phyloP scores from a whole-genome alignment of 2,329 filamentous ascomycete genomes.

The Pezicula rhizophila region DNA sequence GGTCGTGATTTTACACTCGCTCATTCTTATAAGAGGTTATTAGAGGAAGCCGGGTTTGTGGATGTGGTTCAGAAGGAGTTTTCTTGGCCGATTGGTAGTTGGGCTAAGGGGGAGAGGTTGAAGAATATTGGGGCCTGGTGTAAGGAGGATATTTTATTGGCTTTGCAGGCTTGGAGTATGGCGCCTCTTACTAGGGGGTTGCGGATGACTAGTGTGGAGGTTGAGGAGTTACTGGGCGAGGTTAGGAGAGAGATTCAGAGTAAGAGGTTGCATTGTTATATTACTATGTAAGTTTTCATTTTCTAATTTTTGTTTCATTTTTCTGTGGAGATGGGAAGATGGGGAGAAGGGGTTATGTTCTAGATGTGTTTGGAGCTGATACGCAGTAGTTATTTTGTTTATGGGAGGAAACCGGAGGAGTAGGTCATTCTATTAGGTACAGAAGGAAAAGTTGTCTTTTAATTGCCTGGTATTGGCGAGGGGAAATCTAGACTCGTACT shows the following conservation, averaged over 20 bases:
- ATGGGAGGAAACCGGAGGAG: background rate
- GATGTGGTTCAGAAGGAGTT: slow-evolving; percentile 30
- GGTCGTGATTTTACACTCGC: background rate
- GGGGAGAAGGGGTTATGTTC: background rate
- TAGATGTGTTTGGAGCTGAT: no score
- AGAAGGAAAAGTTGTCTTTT: no score
- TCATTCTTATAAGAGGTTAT: background rate
- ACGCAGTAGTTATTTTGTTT: background rate
- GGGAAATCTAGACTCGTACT: no score
- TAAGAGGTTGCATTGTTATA: slow-evolving; percentile 21
- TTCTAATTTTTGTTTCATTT: background rate
- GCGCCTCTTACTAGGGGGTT: slow-evolving; percentile 18
- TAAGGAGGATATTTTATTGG: slow-evolving; percentile 3
- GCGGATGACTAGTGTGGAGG: slow-evolving; percentile 23
- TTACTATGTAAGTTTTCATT: background rate
- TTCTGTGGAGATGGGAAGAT: background rate
- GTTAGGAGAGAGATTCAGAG: slow-evolving; percentile 25
- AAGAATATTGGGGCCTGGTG: slow-evolving; percentile 30
- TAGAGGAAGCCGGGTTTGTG: slow-evolving; percentile 9
- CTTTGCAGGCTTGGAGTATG: slow-evolving; percentile 13
- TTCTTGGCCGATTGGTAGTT: slow-evolving; percentile 35
- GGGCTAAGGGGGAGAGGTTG: slow-evolving; percentile 29
- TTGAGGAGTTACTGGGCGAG: slow-evolving; percentile 25
- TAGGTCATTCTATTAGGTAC: no score
- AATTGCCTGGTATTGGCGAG: no score